Base-by-base conservation (phyloP, 2,329 filamentous ascomycete genomes). In the Arthrocladium fulminans region DNA sequence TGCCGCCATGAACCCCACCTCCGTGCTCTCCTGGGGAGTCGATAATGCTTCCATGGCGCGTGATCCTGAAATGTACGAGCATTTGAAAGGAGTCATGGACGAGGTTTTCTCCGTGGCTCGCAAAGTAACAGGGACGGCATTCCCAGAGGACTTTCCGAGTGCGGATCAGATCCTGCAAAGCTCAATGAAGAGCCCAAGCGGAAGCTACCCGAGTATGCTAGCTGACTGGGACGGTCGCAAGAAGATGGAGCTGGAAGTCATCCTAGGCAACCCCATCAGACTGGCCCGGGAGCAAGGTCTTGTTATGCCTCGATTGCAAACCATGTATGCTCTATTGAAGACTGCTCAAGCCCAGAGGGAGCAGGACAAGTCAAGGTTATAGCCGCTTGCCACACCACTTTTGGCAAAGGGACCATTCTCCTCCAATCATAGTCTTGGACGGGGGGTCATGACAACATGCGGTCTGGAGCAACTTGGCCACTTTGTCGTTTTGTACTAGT, bases 1-100 rank as follows among this genome's bases (percentile, higher is more conserved):
- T 63, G 80, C 82, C 0, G 78, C 80, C 45, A 84, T 86, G 74
- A 87, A 87, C 65, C 82, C 83, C 0, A 81, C 79, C 1, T 79
- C 82, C 1, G 81, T 86, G 6, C 72, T 87, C 0, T 77, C 76
- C 1, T 79, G 80, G 10, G 80, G 81, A 1, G 68, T 73, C 1
- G 75, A 78, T 46, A 86, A 86, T 60, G 74, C 79, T 39, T 75
- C 76, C 52, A 85, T 87, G 79, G 72, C 79, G 3, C 65, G 67
- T 10, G 82, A 86, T 56, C 63, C 75, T 0, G 81, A 86, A 59
- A 66, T 86, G 32, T 72, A 75, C 38, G 63, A 65, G 19, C 83
- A 86, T 61, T 64, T 86, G 7, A 67, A 73, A 15, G 81, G 75
- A 17, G 73, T 86, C 22, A 88, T 87, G 81, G 67, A 77, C 20